Conservation (phyloP, 768 basidiomycete species). For the Rhizopogon roseolus region DNA sequence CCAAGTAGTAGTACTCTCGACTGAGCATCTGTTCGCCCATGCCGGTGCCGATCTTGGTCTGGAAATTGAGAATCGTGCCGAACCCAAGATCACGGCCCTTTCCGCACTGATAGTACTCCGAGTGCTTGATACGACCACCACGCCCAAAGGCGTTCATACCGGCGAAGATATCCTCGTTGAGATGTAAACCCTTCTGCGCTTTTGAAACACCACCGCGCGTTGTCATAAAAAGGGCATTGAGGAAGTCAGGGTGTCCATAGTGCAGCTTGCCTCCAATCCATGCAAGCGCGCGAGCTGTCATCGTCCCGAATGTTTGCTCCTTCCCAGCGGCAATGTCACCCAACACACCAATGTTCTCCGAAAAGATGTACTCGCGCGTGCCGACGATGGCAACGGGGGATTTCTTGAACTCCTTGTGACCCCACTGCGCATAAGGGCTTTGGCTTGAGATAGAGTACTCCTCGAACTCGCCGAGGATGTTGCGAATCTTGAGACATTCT, state of each 20-base stretch:
- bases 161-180: constrained; percentile 99
- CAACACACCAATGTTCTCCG: constrained; percentile 98
- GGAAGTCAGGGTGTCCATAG: constrained; percentile 99
- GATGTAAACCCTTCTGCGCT: constrained; percentile 96
- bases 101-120: constrained; percentile 99
- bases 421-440: constrained; percentile 95
- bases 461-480: constrained; percentile 96
- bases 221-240: constrained; percentile 97
- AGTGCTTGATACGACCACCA: constrained; percentile 98
- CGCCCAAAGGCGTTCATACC: constrained; percentile 99
- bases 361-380: constrained; percentile 99
- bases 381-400: constrained; percentile 96
- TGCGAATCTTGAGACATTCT: constrained; percentile 98
- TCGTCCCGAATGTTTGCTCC: constrained; percentile 99
- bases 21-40: constrained; percentile 99
- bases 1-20: constrained; percentile 98
- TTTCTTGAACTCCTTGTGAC: constrained; percentile 87
- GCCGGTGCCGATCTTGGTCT: constrained; percentile 99
- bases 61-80: constrained; percentile 98
- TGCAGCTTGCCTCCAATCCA: constrained; percentile 99
- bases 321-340: constrained; percentile 99
- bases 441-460: constrained; percentile 87
- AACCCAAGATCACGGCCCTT: constrained; percentile 99
- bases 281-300: constrained; percentile 90
- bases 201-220: constrained; percentile 99